Conservation (phyloP, 2,329 filamentous ascomycete species). For the Stemphylium beticola region DNA sequence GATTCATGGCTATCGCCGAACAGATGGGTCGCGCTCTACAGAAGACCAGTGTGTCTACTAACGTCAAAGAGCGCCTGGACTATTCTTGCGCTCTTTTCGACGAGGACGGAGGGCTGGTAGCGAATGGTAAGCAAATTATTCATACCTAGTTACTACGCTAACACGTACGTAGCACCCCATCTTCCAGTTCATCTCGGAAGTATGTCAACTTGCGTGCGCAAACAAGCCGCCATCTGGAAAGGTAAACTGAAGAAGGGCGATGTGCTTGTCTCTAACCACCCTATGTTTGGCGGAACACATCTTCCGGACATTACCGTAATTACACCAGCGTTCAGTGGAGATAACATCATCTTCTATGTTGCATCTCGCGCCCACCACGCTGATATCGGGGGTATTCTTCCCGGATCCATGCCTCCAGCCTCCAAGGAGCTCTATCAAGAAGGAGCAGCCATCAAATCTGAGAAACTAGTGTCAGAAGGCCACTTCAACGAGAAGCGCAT, state of each 20-base stretch:
- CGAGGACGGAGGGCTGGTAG: conserved; percentile 74
- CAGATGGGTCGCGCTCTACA: conserved; percentile 82
- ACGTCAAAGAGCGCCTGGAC: conserved; percentile 82
- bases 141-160: not conserved
- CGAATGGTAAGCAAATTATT: conserved; percentile 60
- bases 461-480: conserved; percentile 76
- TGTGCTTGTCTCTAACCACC: conserved; percentile 83
- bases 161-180: conserved; percentile 66
- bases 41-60: conserved; percentile 80
- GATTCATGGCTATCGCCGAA: conserved; percentile 86
- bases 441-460: conserved; percentile 62
- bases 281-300: conserved; percentile 83
- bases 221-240: conserved; percentile 80
- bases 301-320: conserved; percentile 82
- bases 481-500: conserved; percentile 80
- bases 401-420: conserved; percentile 82
- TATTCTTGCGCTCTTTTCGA: conserved; percentile 86
- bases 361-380: conserved; percentile 82
- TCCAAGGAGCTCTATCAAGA: conserved; percentile 66
- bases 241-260: conserved; percentile 79
- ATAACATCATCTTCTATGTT: conserved; percentile 81
- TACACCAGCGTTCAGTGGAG: conserved; percentile 77
- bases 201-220: conserved; percentile 83
- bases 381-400: conserved; percentile 82
- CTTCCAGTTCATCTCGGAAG: conserved; percentile 81